Evolutionary conservation across 2,329 filamentous ascomycete genomes (phyloP).

Genomic region (Fusarium napiforme): DNA sequence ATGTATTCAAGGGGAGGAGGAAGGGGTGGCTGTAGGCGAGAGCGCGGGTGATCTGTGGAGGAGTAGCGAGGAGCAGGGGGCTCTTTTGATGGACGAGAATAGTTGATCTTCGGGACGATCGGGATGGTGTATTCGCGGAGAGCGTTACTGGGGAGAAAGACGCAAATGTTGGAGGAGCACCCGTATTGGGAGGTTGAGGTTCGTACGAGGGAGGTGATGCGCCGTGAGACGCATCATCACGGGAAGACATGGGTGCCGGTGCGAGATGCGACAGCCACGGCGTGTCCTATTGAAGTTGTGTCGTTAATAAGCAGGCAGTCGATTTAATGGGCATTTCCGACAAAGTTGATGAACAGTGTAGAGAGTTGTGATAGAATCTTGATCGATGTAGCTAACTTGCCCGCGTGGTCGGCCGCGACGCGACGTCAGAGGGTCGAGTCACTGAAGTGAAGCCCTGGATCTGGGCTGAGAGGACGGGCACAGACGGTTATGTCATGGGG

Average conservation of each 20-base stretch:
- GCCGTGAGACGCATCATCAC: conserved; percentile 51
- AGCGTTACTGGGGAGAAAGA: conserved; percentile 89
- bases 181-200: conserved; percentile 48
- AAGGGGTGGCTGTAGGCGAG: conserved; percentile 97
- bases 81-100: conserved; percentile 98
- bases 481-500: conserved; percentile 41
- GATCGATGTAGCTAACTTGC: conserved; percentile 4
- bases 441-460: conserved; percentile 18
- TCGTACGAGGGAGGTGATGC: conserved; percentile 49
- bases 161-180: conserved; percentile 78
- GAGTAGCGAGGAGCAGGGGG: conserved; percentile 89
- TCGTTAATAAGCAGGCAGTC: conserved; percentile 30
- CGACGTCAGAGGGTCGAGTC: conserved; percentile 39
- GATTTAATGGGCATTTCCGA: background rate
- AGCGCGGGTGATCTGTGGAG: conserved; percentile 92
- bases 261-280: conserved; percentile 64
- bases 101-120: conserved; percentile 79
- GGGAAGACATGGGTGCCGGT: conserved; percentile 53
- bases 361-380: conserved; percentile 6
- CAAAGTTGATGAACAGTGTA: background rate
- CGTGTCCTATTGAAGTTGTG: conserved; percentile 47
- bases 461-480: conserved; percentile 20
- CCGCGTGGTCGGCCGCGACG: conserved; percentile 35
- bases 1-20: conserved; percentile 85
- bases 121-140: conserved; percentile 70